Base-by-base conservation (phyloP, 2,329 filamentous ascomycete species). In the Pseudopithomyces chartarum region DNA sequence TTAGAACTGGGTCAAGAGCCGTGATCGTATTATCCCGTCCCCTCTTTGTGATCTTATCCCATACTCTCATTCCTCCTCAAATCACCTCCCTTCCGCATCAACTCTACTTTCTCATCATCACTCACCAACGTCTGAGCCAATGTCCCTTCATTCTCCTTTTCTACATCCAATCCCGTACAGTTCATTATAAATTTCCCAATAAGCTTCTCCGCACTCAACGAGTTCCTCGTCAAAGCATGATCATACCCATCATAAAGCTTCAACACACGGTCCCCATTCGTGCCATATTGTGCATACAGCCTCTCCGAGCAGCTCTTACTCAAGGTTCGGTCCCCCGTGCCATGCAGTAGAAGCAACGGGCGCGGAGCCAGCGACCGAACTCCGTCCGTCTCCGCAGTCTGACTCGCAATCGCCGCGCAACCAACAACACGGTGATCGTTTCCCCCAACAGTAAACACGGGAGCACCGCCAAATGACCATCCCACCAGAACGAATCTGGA, bases 401-500 rank as follows among this genome's bases (percentile, higher is more conserved):
- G 78, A 23, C 74, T 75, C 1, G 76, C 77, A 1, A 79, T 63
- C 1, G 76, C 77, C 2, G 77, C 77, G 22, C 76, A 74, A 1
- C 76, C 77, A 0, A 71, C 54, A 20, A 75, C 65, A 5, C 78
- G 62, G 26, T 68, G 54, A 3, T 74, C 73, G 13, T 59, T 33
- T 2, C 65, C 73, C 7, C 67, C 77, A 12, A 74, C 69, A 0
- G 71, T 75, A 62, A 78, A 77, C 17, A 76, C 78, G 0, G 77
- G 77, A 19, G 75, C 77, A 6, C 77, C 74, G 19, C 78, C 76
- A 50, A 80, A 79, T 11, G 73, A 77, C 44, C 78, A 78, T 1
- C 79, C 68, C 13, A 80, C 56, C 10, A 50, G 36, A 6, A 79
- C 76, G 60, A 79, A 78, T 22, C 60, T 66, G n/a, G 55, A 57